Base-by-base conservation (phyloP, 2,329 filamentous ascomycete species). In the Paecilomyces sp. region DNA sequence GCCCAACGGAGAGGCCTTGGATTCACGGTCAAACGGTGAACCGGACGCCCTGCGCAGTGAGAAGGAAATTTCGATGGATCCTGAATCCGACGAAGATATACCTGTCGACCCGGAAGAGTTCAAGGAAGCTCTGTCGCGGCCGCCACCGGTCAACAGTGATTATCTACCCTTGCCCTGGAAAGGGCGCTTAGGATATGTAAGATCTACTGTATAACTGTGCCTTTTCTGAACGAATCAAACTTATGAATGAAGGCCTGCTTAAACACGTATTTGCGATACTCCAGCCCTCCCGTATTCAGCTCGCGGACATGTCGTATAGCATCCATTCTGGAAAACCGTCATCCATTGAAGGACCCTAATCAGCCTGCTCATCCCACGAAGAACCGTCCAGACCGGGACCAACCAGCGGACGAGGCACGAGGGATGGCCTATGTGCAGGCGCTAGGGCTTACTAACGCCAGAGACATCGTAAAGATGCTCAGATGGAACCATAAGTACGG, bases 401-500 rank as follows among this genome's bases (percentile, higher is more conserved):
- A 92, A 68, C 83, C 88, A 0, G 82, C 90, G 0, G 85, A 90
- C 62, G 67, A 86, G 2, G 82, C 82, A 31, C 82, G 86, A 3
- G 92, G 92, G 0, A 82, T 86, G 61, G 80, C 79, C 61, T 96
- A 88, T 64, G 85, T 97, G 0, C 86, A 96, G 72, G 81, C 83
- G 0, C 74, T 97, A 1, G 91, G 92, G 0, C 73, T 96, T 11
- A 85, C 89, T 15, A 97, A 97, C 73, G 89, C 90, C 1, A 82
- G 85, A 50, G 93, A 97, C 67, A 85, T 97, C 33, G 77, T 83
- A 60, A 96, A 95, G 74, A 91, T 97, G 85, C 69, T 97, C 8
- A 83, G 86, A 1, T 97, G 93, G 93, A 97, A 97, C 69, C 88
- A 95, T 64, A 89, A 86, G 65, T 97, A 93, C 64, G 88, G 88